Evolutionary conservation across 108 stramenopile genomes (phyloP).

Genomic region (Parmales sp.): DNA sequence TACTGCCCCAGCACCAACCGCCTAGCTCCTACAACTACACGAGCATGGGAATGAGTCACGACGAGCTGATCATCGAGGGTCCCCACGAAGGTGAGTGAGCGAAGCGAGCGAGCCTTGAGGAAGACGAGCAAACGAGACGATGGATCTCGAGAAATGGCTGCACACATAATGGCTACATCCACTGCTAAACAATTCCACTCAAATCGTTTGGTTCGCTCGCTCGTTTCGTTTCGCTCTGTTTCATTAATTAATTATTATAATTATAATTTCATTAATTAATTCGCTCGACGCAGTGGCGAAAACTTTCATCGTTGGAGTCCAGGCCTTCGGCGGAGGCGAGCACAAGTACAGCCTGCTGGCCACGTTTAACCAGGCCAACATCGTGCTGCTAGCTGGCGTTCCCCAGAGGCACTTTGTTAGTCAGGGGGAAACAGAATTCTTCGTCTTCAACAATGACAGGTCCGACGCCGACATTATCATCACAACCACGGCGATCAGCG

Average conservation of each 20-base stretch:
- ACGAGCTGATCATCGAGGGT: neutral
- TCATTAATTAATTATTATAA: neutral
- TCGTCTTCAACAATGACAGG: neutral
- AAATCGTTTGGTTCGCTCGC: too few relatives aligned
- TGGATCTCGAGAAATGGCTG: too few relatives aligned
- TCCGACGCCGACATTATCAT: neutral
- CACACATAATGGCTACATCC: too few relatives aligned
- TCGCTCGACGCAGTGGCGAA: neutral
- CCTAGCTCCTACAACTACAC: neutral
- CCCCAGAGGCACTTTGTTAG: slow-evolving; percentile 1
- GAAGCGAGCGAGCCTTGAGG: neutral
- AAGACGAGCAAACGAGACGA: neutral
- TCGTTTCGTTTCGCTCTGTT: neutral
- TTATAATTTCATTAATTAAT: neutral
- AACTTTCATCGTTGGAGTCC: neutral
- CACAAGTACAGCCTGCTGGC: neutral
- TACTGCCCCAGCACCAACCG: neutral
- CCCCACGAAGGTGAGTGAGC: neutral
- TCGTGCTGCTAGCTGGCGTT: neutral
- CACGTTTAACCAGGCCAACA: neutral
- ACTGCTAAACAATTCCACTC: too few relatives aligned
- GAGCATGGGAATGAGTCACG: neutral
- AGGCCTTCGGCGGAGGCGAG: neutral
- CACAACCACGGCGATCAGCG: neutral
- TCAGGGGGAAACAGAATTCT: neutral